phyloP scores from a whole-genome alignment of 1,284 basidiomycete genomes.

The Naganishia liquefaciens region DNA sequence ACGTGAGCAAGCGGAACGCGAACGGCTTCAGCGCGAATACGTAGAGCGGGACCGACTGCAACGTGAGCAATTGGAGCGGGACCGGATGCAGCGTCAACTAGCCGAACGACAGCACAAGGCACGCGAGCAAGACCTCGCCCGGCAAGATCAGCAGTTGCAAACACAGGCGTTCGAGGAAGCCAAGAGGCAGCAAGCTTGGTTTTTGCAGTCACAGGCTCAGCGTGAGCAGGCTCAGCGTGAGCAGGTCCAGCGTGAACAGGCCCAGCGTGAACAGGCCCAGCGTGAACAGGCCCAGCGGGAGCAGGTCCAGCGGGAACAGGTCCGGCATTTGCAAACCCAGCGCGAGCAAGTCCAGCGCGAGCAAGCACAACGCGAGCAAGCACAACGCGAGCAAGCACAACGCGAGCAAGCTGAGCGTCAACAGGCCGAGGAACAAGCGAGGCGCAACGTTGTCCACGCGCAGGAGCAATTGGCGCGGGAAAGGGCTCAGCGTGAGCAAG shows the following conservation, averaged over 20 bases:
- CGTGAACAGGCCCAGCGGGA: not conserved
- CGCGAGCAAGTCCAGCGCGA: not conserved
- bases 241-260: not conserved
- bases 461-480: not conserved
- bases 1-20: not conserved
- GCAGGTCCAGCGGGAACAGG: not conserved
- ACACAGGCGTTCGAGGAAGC: not conserved
- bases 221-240: not conserved
- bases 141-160: not conserved
- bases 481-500: slow-evolving; percentile 1
- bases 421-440: not conserved
- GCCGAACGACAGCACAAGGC: not conserved
- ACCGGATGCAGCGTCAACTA: not conserved
- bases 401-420: not conserved
- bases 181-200: not conserved
- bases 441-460: not conserved
- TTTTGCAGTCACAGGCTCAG: not conserved
- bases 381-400: not conserved
- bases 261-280: not conserved
- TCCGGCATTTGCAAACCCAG: too few relatives aligned
- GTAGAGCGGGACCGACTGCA: not conserved
- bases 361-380: not conserved
- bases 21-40: not conserved
- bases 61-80: not conserved
- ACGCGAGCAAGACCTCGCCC: not conserved